Conservation (phyloP, 805 yeast genomes). For the Hyphopichia homilentoma region DNA sequence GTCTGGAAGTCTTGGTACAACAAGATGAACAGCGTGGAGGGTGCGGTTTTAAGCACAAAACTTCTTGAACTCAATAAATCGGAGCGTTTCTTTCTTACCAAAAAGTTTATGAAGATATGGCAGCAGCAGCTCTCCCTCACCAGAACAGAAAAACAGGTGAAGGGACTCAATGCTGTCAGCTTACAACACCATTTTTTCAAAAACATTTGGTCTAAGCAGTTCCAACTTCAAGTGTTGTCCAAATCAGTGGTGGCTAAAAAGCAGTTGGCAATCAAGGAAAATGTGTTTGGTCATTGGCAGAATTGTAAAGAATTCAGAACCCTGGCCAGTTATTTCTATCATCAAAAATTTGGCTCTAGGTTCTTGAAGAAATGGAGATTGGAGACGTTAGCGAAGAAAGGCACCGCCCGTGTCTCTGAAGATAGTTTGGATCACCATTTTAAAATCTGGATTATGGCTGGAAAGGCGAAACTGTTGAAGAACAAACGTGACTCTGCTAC, state of each 20-base stretch:
- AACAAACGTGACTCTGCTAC: not conserved
- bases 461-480: conserved; percentile 1
- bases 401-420: not conserved
- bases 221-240: conserved; percentile 6
- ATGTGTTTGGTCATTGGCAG: conserved; percentile 11
- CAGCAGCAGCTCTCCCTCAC: conserved; percentile 1
- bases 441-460: conserved; percentile 4
- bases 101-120: conserved; percentile 15
- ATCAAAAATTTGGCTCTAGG: not conserved
- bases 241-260: conserved; percentile 4
- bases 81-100: conserved; percentile 12
- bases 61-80: conserved; percentile 8
- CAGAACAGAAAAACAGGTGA: conserved; percentile 2
- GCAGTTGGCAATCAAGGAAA: conserved; percentile 3
- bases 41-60: conserved; percentile 8
- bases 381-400: too few species aligned
- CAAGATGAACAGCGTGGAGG: conserved; percentile 1
- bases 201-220: conserved; percentile 13
- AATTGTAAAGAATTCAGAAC: conserved; percentile 4
- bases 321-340: conserved; percentile 8
- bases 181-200: conserved; percentile 9
- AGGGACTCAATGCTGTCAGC: conserved; percentile 3
- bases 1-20: conserved; percentile 8
- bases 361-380: not conserved
- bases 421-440: not conserved